Percentiles rank a stretch among this genome's conserved stretches.
These are phyloP conservation scores for Zygoascus flipseniorum DNA, from an alignment of 805 yeast species.

Conservation along the genomic window DNA sequence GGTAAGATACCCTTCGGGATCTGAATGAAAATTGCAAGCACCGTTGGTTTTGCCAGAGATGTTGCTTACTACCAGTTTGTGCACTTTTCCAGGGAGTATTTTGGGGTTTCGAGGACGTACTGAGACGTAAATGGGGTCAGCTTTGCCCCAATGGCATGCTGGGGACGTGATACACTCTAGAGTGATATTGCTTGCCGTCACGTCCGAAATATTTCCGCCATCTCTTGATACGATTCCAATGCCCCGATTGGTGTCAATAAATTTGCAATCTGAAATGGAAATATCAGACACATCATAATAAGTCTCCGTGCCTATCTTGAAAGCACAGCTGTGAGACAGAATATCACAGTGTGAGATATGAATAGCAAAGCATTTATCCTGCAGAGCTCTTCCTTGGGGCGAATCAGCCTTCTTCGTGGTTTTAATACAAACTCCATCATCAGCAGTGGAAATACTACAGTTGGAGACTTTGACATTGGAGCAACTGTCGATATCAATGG, in stretches of 20 bases:
- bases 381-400: not conserved
- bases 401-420: slow-evolving; percentile 1
- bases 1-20: not conserved
- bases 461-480: not conserved
- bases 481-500: slow-evolving; percentile 4
- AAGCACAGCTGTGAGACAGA: slow-evolving; percentile 1
- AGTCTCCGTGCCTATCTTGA: slow-evolving; percentile 8
- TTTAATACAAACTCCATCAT: slow-evolving; percentile 4
- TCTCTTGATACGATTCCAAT: slow-evolving; percentile 3
- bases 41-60: slow-evolving; percentile 2
- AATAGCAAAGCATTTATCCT: not conserved
- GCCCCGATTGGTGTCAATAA: slow-evolving; percentile 2
- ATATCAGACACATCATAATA: slow-evolving; percentile 1
- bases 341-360: slow-evolving; percentile 1
- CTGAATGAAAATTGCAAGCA: not conserved
- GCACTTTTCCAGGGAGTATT: not conserved
- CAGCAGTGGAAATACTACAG: slow-evolving; percentile 2
- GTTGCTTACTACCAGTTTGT: not conserved
- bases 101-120: slow-evolving; percentile 1
- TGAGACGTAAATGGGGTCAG: slow-evolving; percentile 4
- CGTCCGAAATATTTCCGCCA: not conserved
- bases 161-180: not conserved
- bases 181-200: not conserved
- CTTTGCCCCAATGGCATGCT: slow-evolving; percentile 6
- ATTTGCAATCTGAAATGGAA: not conserved